Base-by-base conservation (phyloP, 2,329 filamentous ascomycete genomes). In the Huntiella moniliformis region DNA sequence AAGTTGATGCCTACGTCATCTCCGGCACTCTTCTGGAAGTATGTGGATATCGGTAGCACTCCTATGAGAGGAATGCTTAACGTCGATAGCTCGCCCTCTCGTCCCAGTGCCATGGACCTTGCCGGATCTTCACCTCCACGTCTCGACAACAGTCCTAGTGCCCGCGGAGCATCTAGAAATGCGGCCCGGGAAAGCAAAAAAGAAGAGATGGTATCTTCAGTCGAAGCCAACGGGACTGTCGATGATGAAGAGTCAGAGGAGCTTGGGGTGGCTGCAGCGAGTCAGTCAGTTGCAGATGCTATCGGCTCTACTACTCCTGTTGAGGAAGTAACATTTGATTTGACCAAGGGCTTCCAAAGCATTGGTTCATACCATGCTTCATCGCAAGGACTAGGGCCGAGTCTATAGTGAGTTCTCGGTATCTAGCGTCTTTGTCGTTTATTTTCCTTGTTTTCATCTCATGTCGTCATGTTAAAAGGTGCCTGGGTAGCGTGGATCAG, bases 1-100 rank as follows among this genome's bases (percentile, higher is more conserved):
- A 81, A 86, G 56, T 83, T 85, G 58, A 85, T 88, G 73, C 82
- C 83, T 32, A 86, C 84, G 39, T 85, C 79, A 54, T 86, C 81
- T 31, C 84, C 84, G 0, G 84, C 84, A 1, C 82, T 83, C 0
- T 91, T 92, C 60, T 92, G 84, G 84, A 86, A 83, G 59, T 91
- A 82, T 60, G 77, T 81, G 36, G 81, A 86, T 52, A 72, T 84
- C 49, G 73, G 74, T 18, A 83, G 77, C 59, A 87, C 82, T 2
- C 82, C 82, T 1, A 64, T 82, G 45, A 66, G 67, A 53, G 61
- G 66, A 11, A 54, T 61, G 3, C 55, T 59, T 0, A 59, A 63
- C 3, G 74, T 72, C 47, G 74, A 79, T 50, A 57, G 70, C 36
- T 79, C 74, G 54, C 76, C 76, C 1, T 68, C 67, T 5, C 77